A percentile compares a stretch with the other conserved stretches of the same genome.
Conservation (phyloP, 2,329 filamentous ascomycete genomes). For the Pseudodiploospora longispora region DNA sequence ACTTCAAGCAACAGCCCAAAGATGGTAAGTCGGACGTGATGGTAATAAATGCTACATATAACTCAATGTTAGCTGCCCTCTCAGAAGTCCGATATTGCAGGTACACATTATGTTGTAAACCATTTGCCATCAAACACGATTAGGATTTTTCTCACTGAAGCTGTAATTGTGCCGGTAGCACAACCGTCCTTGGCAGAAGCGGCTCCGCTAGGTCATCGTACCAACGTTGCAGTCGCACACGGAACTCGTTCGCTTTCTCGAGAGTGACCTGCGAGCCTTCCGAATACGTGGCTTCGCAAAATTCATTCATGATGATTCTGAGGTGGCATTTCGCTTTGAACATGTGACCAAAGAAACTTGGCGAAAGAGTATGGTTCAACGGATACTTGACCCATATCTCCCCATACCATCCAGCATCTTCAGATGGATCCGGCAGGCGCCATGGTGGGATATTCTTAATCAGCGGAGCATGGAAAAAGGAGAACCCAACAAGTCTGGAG, state of each 20-base stretch:
- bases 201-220: not conserved
- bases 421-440: not conserved
- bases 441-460: not conserved
- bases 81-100: not conserved
- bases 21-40: not conserved
- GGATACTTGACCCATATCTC: constrained; percentile 5
- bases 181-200: not conserved
- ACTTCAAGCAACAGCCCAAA: not conserved
- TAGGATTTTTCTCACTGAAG: not conserved
- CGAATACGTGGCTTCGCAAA: not conserved
- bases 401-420: constrained; percentile 1
- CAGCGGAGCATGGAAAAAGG: not conserved
- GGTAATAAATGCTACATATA: not conserved
- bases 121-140: not conserved
- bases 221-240: not conserved
- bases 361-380: not conserved
- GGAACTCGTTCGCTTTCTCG: not conserved
- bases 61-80: not conserved
- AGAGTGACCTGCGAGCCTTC: not conserved
- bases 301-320: not conserved
- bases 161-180: not conserved
- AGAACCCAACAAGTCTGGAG: no score
- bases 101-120: not conserved
- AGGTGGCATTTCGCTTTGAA: not conserved
- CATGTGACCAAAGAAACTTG: not conserved